Evolutionary conservation across 2,329 filamentous ascomycete species (phyloP).

Genomic region (Paecilomyces dactylethromorphus): DNA sequence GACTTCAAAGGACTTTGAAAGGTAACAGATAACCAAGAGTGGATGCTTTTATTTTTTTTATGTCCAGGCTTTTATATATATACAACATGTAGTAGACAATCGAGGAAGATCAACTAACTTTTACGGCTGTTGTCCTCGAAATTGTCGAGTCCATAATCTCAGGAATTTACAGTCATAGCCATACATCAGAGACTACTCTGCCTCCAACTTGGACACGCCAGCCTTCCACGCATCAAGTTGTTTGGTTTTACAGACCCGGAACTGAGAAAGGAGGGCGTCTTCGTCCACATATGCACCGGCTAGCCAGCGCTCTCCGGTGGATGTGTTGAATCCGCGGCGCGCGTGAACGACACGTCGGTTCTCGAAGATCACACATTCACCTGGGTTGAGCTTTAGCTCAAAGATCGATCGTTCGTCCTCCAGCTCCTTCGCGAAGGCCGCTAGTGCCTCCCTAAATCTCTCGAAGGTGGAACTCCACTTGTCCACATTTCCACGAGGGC

Average conservation of each 20-base stretch:
- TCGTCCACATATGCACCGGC: constrained; percentile 76
- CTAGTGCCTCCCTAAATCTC: constrained; percentile 38
- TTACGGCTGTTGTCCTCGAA: neutral
- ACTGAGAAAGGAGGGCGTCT: constrained; percentile 51
- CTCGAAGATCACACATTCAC: constrained; percentile 90
- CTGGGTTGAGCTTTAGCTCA: constrained; percentile 66
- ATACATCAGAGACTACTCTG: neutral
- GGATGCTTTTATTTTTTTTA: neutral
- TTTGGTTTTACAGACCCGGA: constrained; percentile 32
- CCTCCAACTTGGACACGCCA: neutral
- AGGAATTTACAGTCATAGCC: neutral
- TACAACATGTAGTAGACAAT: neutral
- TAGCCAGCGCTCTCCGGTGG: constrained; percentile 66
- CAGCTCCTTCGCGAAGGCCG: constrained; percentile 54
- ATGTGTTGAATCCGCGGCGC: constrained; percentile 62
- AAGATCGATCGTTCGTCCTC: constrained; percentile 55
- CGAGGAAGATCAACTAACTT: too few species aligned
- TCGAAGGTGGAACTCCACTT: constrained; percentile 15
- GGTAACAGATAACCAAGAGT: neutral
- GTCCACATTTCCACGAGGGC: neutral
- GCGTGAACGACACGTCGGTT: constrained; percentile 84
- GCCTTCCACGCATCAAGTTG: constrained; percentile 7
- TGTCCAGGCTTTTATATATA: neutral
- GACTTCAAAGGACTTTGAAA: neutral
- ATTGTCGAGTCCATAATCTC: neutral